phyloP scores from a whole-genome alignment of 2,329 filamentous ascomycete genomes.

The Epichloe baconii region DNA sequence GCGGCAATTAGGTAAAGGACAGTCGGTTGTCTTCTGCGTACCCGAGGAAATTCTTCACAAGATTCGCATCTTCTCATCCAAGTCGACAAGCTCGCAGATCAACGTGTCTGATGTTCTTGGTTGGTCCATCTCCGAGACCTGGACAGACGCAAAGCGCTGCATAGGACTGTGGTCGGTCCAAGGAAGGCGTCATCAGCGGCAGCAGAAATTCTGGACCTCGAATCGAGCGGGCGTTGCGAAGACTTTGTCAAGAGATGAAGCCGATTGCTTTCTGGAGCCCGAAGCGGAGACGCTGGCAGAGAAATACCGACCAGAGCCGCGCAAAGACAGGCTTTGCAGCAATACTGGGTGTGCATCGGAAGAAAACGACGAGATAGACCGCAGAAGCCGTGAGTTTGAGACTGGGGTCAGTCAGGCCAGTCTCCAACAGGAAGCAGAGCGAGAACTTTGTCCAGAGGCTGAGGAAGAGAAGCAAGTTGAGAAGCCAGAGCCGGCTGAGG shows the following conservation, averaged over 20 bases:
- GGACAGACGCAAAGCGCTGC: conserved; percentile 27
- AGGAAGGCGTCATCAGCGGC: background rate
- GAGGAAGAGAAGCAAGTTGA: conserved; percentile 46
- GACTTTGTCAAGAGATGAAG: background rate
- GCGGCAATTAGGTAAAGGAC: conserved; percentile 52
- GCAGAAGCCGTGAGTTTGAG: background rate
- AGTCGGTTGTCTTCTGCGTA: conserved; percentile 49
- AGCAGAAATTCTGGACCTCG: background rate
- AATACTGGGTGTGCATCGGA: background rate
- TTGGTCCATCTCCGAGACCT: conserved; percentile 49
- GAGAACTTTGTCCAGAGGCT: conserved; percentile 51
- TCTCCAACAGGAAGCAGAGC: conserved; percentile 46
- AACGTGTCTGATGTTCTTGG: conserved; percentile 39
- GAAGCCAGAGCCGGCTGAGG: conserved; percentile 21
- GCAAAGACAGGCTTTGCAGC: background rate
- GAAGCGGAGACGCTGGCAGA: background rate
- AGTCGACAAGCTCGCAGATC: conserved; percentile 16
- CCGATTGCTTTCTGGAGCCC: background rate
- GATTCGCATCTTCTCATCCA: conserved; percentile 21
- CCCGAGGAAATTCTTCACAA: conserved; percentile 44
- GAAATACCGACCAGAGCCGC: background rate
- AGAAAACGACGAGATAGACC: background rate
- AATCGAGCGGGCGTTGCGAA: background rate
- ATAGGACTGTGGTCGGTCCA: conserved; percentile 1
- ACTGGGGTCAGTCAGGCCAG: background rate